Base-by-base conservation (phyloP, 2,329 filamentous ascomycete genomes). In the Colletotrichum sp. region DNA sequence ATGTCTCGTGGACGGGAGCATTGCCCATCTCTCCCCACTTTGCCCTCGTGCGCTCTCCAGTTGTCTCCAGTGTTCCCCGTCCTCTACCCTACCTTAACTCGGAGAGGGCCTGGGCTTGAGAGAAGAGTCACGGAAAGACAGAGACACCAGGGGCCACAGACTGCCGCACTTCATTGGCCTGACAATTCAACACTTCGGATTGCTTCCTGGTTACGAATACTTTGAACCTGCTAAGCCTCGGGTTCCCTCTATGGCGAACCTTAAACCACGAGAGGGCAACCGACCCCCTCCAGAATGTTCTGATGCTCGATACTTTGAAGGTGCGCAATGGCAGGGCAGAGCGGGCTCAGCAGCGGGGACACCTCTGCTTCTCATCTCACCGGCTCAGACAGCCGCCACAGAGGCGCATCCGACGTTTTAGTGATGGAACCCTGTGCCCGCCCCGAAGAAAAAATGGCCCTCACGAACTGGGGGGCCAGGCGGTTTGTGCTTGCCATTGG, bases 371-470 rank as follows among this genome's bases (percentile, higher is more conserved):
- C 39, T 48, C 39, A 22, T 52, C 43, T 52, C 43, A 13, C 43
- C 43, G 43, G 43, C 43, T 52, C 64, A 66, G 36, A 55, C 48
- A 62, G 28, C 58, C 58, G 65, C 65, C 43, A 52, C 43, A 56
- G 43, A 66, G 27, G 39, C 39, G 30, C 65, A 22, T 66, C 28
- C 43, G 28, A 43, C 39, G 22, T 16, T 32, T 66, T 56, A 68
- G 66, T 60, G 66, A 69, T 61, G 66, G 66, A 69, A 69, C 66
- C 66, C 66, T 69, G 30, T 58, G 66, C 55, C 66, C 66, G 32
- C 55, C 55, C 55, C 27, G 16, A 60, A 25, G 48, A 67, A 69
- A 69, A 69, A 61, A 43, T 43, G 66, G 66, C 34, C 43, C 43
- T 30, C 55, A 18, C 15, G 48, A 18, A 67, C 65, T 55, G 48